A percentile compares a stretch with the other conserved stretches of the same genome.
Conservation (phyloP, 805 yeast species). For the Blastobotrys mokoenaii region DNA sequence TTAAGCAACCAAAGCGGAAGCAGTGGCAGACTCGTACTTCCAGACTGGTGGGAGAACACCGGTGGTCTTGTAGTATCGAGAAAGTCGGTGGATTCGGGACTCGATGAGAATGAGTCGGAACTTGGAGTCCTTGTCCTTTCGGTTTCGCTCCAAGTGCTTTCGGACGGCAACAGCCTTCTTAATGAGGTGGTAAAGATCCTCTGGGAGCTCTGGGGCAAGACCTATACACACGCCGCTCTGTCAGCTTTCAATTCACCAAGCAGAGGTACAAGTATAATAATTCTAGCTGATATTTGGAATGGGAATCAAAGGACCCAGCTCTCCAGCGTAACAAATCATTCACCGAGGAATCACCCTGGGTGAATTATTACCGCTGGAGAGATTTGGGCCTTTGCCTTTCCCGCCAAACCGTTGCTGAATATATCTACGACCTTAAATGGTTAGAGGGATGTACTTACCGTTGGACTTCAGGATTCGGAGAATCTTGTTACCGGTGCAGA, state of each 20-base stretch:
- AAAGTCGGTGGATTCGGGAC: slow-evolving; percentile 99
- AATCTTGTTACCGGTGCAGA: slow-evolving; percentile 98
- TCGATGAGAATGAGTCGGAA: slow-evolving; percentile 99
- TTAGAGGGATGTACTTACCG: slow-evolving; percentile 44
- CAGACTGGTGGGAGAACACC: slow-evolving; percentile 99
- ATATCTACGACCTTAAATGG: neutral
- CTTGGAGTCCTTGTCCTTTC: slow-evolving; percentile 99
- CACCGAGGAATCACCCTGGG: neutral
- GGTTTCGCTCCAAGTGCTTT: slow-evolving; percentile 99
- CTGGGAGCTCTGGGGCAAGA: slow-evolving; percentile 99
- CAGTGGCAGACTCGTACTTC: slow-evolving; percentile 99
- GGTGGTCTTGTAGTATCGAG: slow-evolving; percentile 99
- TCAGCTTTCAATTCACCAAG: slow-evolving; percentile 25
- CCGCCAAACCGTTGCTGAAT: neutral
- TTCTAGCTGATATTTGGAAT: neutral
- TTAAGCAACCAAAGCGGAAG: slow-evolving; percentile 99
- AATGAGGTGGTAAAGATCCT: slow-evolving; percentile 97
- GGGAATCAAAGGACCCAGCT: neutral
- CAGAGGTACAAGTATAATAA: slow-evolving; percentile 23
- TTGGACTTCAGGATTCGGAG: slow-evolving; percentile 98
- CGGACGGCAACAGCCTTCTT: slow-evolving; percentile 99
- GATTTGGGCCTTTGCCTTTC: neutral
- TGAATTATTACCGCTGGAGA: neutral
- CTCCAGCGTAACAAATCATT: neutral
- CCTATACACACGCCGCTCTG: slow-evolving; percentile 28